Evolutionary conservation across 305 asterid genomes (phyloP).

Genomic region (Fraxinus sp.): DNA sequence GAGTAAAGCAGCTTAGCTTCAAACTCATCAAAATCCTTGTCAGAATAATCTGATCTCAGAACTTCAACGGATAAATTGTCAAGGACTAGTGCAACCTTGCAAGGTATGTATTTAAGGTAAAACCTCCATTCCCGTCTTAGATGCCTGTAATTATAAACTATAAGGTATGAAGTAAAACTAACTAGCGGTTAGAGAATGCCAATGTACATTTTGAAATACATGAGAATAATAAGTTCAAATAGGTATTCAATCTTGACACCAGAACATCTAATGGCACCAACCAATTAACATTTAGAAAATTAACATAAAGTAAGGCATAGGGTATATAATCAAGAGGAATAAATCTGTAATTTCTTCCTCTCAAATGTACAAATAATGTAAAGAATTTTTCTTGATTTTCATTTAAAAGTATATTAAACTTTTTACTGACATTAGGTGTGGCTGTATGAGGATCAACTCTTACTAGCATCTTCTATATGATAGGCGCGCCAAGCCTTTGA

Average conservation of each 20-base stretch:
- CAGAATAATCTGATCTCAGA: conserved; percentile 33
- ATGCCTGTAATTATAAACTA: conserved; percentile 47
- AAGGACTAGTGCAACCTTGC: conserved; percentile 60
- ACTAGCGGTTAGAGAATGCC: neutral
- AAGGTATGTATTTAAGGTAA: conserved; percentile 60
- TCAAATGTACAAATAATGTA: neutral
- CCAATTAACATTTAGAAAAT: neutral
- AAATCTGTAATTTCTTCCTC: neutral
- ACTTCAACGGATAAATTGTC: conserved; percentile 47
- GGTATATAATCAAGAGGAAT: neutral
- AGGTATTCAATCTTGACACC: neutral
- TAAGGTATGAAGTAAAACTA: conserved; percentile 14
- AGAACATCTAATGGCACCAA: neutral
- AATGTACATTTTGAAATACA: neutral
- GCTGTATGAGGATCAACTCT: neutral
- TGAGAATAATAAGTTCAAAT: neutral
- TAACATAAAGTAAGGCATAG: neutral
- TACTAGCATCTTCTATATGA: neutral
- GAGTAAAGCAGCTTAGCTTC: conserved; percentile 53
- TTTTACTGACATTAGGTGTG: neutral
- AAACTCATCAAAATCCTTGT: conserved; percentile 36
- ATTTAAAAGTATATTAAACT: neutral
- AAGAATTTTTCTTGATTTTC: neutral
- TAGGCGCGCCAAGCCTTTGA: neutral
- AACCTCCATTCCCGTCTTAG: conserved; percentile 55